Conservation (phyloP, 2,329 filamentous ascomycete species). For the Aspergillus texensis region DNA sequence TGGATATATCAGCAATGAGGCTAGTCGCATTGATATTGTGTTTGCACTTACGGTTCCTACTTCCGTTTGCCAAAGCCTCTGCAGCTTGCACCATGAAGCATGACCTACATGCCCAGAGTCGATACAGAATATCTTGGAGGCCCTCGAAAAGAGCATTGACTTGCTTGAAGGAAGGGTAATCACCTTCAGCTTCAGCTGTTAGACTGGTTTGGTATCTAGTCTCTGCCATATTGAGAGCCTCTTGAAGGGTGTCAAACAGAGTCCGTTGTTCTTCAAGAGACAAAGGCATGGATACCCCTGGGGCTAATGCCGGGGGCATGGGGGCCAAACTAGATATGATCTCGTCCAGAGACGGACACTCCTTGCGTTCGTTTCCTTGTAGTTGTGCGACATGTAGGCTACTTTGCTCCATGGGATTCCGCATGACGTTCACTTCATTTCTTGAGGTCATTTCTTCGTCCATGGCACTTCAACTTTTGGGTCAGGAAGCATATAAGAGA, state of each 20-base stretch:
- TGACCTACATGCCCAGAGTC: slow-evolving; percentile 42
- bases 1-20: slow-evolving; percentile 7
- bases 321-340: slow-evolving; percentile 28
- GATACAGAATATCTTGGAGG: slow-evolving; percentile 33
- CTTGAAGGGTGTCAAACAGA: slow-evolving; percentile 39
- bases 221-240: slow-evolving; percentile 30
- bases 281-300: slow-evolving; percentile 21
- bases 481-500: not conserved
- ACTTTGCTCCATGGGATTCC: not conserved
- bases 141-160: slow-evolving; percentile 31
- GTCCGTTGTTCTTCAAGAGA: slow-evolving; percentile 33
- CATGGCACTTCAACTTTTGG: not conserved
- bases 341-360: slow-evolving; percentile 29
- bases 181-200: slow-evolving; percentile 29
- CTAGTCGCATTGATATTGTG: not conserved
- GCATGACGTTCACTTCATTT: not conserved
- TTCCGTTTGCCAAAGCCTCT: slow-evolving; percentile 45
- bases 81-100: slow-evolving; percentile 37
- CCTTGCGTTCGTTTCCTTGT: slow-evolving; percentile 11
- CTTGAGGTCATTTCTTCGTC: not conserved
- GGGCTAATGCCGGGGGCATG: slow-evolving; percentile 24
- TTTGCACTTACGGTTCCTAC: slow-evolving; percentile 43
- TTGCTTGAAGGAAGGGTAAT: slow-evolving; percentile 32
- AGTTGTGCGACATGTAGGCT: not conserved
- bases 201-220: slow-evolving; percentile 25